Percentiles rank a stretch among this genome's conserved stretches.
phyloP scores from a whole-genome alignment of 345 rosid species.

The Euphorbia pulcherrima region DNA sequence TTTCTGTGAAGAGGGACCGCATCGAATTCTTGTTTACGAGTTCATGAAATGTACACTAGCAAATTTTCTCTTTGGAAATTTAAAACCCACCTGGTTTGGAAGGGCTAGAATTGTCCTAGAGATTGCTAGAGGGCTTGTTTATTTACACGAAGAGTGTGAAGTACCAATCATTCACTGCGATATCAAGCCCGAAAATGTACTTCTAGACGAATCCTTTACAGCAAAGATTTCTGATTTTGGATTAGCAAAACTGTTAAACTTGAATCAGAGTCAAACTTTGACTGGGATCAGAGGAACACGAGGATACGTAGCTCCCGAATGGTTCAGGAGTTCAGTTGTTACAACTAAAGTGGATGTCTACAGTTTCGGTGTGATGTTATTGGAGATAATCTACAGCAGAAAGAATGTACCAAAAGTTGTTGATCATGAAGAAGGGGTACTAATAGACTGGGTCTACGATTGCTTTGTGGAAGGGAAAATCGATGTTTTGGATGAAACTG shows the following conservation, averaged over 20 bases:
- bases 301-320: conserved; percentile 17
- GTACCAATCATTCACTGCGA: conserved; percentile 20
- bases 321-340: conserved; percentile 18
- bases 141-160: conserved; percentile 19
- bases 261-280: no score
- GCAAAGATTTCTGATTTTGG: conserved; percentile 24
- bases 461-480: conserved; percentile 8
- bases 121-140: conserved; percentile 17
- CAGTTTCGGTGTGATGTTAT: conserved; percentile 17
- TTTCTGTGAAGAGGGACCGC: conserved; percentile 15
- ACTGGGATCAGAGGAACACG: conserved; percentile 18
- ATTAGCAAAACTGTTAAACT: conserved; percentile 10
- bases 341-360: conserved; percentile 23
- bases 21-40: conserved; percentile 11
- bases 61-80: not conserved
- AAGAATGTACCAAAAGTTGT: conserved; percentile 7
- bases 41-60: conserved; percentile 15
- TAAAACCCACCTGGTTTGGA: not conserved
- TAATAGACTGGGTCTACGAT: conserved; percentile 19
- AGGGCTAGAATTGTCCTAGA: conserved; percentile 12
- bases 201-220: not conserved
- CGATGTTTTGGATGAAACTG: conserved; percentile 10
- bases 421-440: conserved; percentile 1
- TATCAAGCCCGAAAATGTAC: conserved; percentile 24
- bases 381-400: conserved; percentile 22